A percentile compares a stretch with the other conserved stretches of the same genome.
These are phyloP conservation scores for Backusella circina DNA, from an alignment of 192 early-diverging fungal genomes.

Conservation along the genomic window DNA sequence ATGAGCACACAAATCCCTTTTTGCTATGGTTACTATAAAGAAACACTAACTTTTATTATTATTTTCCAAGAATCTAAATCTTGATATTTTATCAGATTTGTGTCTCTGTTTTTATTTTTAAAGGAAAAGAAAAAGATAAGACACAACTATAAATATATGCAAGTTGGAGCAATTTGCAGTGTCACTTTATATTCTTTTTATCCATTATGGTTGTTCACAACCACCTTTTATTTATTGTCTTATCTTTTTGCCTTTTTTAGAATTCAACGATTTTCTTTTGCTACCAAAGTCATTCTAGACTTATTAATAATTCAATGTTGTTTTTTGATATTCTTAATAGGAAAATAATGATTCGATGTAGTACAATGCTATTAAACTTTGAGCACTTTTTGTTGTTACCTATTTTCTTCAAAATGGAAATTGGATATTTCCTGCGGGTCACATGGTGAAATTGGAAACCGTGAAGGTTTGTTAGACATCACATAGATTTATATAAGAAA, in stretches of 20 bases:
- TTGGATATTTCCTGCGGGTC: not conserved
- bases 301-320: no score
- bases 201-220: not conserved
- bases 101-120: not conserved
- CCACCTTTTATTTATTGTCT: not conserved
- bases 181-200: not conserved
- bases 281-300: no score
- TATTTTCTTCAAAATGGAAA: not conserved
- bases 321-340: no score
- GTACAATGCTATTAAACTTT: not conserved
- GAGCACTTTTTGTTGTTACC: not conserved
- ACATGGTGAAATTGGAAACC: not conserved
- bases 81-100: not conserved
- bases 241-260: not conserved
- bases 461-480: not conserved
- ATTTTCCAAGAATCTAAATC: not conserved
- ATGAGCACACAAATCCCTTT: no score
- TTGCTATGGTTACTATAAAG: no score
- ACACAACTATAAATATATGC: not conserved
- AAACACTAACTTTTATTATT: not conserved
- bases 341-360: no score
- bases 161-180: not conserved
- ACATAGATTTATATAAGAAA: not conserved
- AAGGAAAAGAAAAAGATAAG: not conserved
- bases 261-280: not conserved